Evolutionary conservation across 768 basidiomycete genomes (phyloP), one percentile per base, ranked within the genome.

Genomic region (Boletus huronensis): DNA sequence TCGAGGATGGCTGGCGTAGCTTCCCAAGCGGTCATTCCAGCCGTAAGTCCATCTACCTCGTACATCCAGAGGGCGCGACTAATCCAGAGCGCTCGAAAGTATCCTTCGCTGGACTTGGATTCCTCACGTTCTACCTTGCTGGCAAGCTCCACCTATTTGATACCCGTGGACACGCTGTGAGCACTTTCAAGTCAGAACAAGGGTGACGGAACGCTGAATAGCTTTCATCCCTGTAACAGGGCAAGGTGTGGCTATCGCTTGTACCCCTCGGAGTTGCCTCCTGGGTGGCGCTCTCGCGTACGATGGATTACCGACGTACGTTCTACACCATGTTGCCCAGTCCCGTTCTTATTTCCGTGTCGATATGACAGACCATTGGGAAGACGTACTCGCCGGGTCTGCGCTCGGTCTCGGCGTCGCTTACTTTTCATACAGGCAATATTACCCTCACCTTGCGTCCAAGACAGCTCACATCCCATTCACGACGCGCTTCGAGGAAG

Each of bases 81-180:
- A 5, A 53, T 19, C 28, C 26, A 28, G 19, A 14, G 17, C 46
- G 50, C 43, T 10, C 60, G 4, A 39, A 42, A 90, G 92, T 93
- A 57, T 88, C 93, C 0, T 98, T 96, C 71, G 89, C 93, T 6
- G 96, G 96, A 5, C 79, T 99, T 6, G 92, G 90, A 3, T 95
- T 95, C 74, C 76, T 98, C 25, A 73, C 87, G 5, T 87, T 92
- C 59, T 98, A 97, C 66, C 72, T 95, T 8, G 87, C 89, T 16
- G 96, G 95, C 7, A 98, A 98, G 70, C 72, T 96, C 45, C 93
- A 90, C 65, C 70, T 97, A 5, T 96, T 93, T 61, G 93, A 97
- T 68, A 77, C 74, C 32, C 79, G 84, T 32, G 94, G 93, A 8
- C 80, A 91, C 62, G 72, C 82, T 44, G 83, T 88, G 63, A 58